Base-by-base conservation (phyloP, 768 basidiomycete genomes). In the Tylopilus felleus region DNA sequence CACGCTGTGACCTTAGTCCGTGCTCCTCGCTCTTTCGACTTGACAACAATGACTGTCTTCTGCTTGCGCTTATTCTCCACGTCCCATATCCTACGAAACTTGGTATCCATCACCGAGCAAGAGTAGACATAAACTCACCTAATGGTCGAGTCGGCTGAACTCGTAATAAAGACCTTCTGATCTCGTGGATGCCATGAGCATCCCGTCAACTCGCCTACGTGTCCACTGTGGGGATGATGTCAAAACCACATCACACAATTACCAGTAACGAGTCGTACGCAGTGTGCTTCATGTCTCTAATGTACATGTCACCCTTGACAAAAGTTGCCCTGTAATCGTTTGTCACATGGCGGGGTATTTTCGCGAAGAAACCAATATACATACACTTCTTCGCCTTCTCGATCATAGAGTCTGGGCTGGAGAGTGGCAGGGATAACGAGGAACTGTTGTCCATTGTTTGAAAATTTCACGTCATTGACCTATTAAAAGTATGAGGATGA, bases 231-330 rank as follows among this genome's bases (percentile, higher is more conserved):
- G 27, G 16, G 22, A 47, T 23, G 23, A 12, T n/a, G 51, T 58
- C 19, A 65, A 51, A 17, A 23, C 40, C 12, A 40, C 51, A 36
- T 51, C 38, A 47, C 23, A 33, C 29, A n/a, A 59, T 47, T 19
- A 56, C 40, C 44, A 25, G 48, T 44, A 60, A 56, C 9, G 27
- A 53, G 46, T 76, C 93, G 60, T 63, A 96, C 96, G 88, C 80
- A n/a, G 97, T 99, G 67, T 98, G 88, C 72, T 93, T 93, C 91
- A 99, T 95, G 73, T 99, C 97, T 52, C 97, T 88, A 61, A 99
- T 90, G 70, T 98, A 99, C 55, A 90, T 92, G 73, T 99, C 97
- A 31, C 97, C 97, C 74, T 98, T 98, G 66, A 93, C 78, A 69
- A 80, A 88, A 54, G 85, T 85, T 58, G 85, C 83, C 72, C 89